Percentiles rank a stretch among this genome's conserved stretches.
These are phyloP conservation scores for Coelastrella sp. DNA, from an alignment of 139 green algal species.

Conservation along the genomic window DNA sequence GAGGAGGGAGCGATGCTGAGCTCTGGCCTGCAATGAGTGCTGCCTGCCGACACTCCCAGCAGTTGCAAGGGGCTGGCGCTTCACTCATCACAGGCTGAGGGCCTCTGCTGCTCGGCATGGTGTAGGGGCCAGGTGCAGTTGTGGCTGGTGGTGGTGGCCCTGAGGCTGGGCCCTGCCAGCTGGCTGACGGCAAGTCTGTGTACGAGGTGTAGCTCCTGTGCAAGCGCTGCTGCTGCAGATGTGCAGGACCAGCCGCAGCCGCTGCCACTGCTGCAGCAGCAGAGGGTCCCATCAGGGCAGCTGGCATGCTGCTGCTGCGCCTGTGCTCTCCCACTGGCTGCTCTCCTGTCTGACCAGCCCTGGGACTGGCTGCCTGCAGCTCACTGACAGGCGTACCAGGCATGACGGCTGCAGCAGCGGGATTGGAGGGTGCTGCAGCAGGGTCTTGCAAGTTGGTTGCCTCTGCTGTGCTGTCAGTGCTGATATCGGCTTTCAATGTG, in stretches of 20 bases:
- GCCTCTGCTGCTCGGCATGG: background rate
- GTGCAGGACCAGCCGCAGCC: background rate
- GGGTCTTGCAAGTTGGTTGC: background rate
- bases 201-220: slow-evolving; percentile 7
- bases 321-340: background rate
- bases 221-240: slow-evolving; percentile 1
- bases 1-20: background rate
- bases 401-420: background rate
- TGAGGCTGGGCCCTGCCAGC: background rate
- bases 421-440: background rate
- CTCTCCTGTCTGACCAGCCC: background rate
- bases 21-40: background rate
- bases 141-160: background rate
- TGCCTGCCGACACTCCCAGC: background rate
- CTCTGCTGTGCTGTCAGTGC: background rate
- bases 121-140: background rate
- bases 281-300: background rate
- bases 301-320: slow-evolving; percentile 3
- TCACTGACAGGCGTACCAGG: background rate
- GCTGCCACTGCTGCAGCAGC: background rate
- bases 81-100: background rate
- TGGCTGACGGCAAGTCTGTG: background rate
- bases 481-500: background rate
- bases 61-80: background rate
- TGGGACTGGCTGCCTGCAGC: background rate